Evolutionary conservation across 2,329 filamentous ascomycete species (phyloP), one percentile per base, ranked within the genome.

Genomic region (Fusarium pseudonygamai): DNA sequence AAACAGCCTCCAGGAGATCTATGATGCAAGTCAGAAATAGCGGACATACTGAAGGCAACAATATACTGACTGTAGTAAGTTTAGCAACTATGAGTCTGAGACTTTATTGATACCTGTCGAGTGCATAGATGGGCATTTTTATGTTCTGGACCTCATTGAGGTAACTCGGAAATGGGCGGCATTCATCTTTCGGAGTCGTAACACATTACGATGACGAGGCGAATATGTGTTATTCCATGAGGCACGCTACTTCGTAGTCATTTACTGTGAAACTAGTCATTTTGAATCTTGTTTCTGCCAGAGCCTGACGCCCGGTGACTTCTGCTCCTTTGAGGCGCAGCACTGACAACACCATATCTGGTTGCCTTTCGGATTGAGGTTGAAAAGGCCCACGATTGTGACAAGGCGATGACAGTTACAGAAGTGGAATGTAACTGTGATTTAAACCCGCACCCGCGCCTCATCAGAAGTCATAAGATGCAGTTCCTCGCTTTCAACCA

Each of bases 321-420:
- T 63, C 65, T 71, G 61, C 55, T 28, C 20, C 36, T 34, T 20
- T 15, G 68, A 57, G 71, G 71, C 71, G 58, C 62, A 74, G 71
- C 57, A 67, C 53, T 26, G 13, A 42, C 47, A 52, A 52, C 39
- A n/a, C 24, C 26, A 36, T 32, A 57, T 67, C 34, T 22, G 50
- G 30, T 45, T 40, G 67, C 66, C 67, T 67, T 67, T 43, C 34
- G 37, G 42, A 43, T 42, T 50, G 49, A 67, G 55, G 60, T 67
- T 71, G 59, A 66, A 66, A 61, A 67, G 12, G n/a, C n/a, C 50
- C 24, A 28, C 18, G 22, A 20, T 67, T 42, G 40, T n/a, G 16
- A 71, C n/a, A 45, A 67, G 52, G 36, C 46, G 40, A 13, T 39
- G 32, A 40, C 24, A 50, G 26, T 47, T 32, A 42, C 45, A 61